Conservation (phyloP, 345 rosid species). For the Brassica cretica region DNA sequence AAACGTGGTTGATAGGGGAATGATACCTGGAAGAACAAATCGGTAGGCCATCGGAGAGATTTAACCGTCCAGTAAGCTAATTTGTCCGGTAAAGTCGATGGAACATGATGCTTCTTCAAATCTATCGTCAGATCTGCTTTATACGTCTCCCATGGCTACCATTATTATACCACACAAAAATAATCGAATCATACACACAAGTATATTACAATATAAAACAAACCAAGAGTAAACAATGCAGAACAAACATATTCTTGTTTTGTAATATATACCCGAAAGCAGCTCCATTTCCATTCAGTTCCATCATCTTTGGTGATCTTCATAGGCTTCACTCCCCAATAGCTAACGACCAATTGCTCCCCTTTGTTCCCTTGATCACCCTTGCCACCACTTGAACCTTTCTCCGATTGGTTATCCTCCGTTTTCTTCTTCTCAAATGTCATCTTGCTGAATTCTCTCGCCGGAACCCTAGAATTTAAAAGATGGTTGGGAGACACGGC, state of each 20-base stretch:
- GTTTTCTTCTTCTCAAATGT: conserved; percentile 31
- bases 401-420: not conserved
- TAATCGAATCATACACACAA: not conserved
- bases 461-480: conserved; percentile 12
- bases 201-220: not conserved
- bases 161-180: not conserved
- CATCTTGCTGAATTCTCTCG: conserved; percentile 27
- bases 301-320: conserved; percentile 59
- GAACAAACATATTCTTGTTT: not conserved
- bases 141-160: conserved; percentile 54
- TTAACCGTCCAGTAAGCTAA: conserved; percentile 73
- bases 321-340: conserved; percentile 55
- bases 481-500: conserved; percentile 1
- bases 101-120: conserved; percentile 68
- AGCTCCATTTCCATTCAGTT: conserved; percentile 60
- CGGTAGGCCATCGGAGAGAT: conserved; percentile 68
- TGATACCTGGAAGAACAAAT: conserved; percentile 73
- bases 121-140: conserved; percentile 58
- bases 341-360: conserved; percentile 44
- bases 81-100: conserved; percentile 50
- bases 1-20: not conserved
- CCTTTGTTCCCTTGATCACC: conserved; percentile 30
- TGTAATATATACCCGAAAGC: conserved; percentile 50
- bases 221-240: not conserved
- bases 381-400: not conserved